These are phyloP conservation scores for Acacia concinna DNA, from an alignment of 331 rosid genomes.

Conservation along the genomic window DNA sequence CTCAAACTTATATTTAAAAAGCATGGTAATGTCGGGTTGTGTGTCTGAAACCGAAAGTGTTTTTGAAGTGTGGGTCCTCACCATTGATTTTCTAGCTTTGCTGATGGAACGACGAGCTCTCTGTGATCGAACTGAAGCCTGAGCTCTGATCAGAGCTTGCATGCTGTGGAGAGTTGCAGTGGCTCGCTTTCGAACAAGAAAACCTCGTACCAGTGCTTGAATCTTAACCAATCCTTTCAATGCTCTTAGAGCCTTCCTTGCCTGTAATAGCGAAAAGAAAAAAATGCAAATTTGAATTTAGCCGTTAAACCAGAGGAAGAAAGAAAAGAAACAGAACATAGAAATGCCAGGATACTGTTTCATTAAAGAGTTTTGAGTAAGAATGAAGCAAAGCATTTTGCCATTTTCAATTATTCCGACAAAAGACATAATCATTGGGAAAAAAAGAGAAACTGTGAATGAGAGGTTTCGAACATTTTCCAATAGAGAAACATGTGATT, in stretches of 20 bases:
- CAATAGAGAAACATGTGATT: slow-evolving; percentile 14
- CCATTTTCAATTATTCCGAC: slow-evolving; percentile 31
- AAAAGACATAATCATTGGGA: slow-evolving; percentile 13
- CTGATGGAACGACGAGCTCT: slow-evolving; percentile 85
- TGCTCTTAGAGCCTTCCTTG: slow-evolving; percentile 89
- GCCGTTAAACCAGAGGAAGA: not conserved
- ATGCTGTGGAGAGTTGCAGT: slow-evolving; percentile 90
- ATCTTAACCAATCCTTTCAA: slow-evolving; percentile 86
- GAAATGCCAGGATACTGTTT: slow-evolving; percentile 47
- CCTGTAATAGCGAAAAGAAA: slow-evolving; percentile 42
- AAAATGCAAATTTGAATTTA: not conserved
- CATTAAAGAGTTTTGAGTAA: slow-evolving; percentile 49
- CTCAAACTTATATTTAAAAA: not conserved
- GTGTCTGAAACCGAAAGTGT: no score
- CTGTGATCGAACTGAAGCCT: slow-evolving; percentile 62
- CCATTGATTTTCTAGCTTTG: slow-evolving; percentile 70
- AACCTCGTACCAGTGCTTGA: slow-evolving; percentile 94
- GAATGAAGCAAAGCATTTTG: slow-evolving; percentile 38
- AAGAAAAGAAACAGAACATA: not conserved
- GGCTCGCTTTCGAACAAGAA: slow-evolving; percentile 78
- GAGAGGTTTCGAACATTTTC: not conserved
- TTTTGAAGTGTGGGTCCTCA: slow-evolving; percentile 23
- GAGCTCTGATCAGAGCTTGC: slow-evolving; percentile 96
- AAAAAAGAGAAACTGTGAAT: not conserved
- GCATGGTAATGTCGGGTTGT: not conserved